These are phyloP conservation scores for Ceratocystis albifundus DNA, from an alignment of 2,329 filamentous ascomycete species.

Conservation along the genomic window DNA sequence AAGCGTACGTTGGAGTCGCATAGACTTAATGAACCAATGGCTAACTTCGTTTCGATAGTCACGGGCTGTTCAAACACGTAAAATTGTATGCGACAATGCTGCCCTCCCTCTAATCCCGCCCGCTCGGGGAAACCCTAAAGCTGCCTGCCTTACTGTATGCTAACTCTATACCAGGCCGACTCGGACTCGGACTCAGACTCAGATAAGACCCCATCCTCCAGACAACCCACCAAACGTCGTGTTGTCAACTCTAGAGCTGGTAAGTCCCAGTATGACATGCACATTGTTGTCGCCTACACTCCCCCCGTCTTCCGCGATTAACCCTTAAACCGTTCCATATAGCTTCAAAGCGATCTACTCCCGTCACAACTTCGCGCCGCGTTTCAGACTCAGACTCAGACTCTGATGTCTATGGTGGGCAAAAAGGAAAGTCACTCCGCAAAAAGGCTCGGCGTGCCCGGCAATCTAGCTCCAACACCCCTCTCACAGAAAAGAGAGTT, in stretches of 20 bases:
- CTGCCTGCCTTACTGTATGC: background rate
- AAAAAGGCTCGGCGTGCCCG: conserved; percentile 70
- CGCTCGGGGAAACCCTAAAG: background rate
- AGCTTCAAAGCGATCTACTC: conserved; percentile 53
- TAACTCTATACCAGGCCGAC: conserved; percentile 34
- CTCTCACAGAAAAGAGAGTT: conserved; percentile 75
- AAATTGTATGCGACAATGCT: conserved; percentile 35
- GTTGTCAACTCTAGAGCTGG: conserved; percentile 52
- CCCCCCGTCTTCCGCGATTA: conserved; percentile 23
- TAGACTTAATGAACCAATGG: background rate
- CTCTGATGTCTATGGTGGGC: conserved; percentile 69
- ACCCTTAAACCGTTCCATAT: conserved; percentile 14
- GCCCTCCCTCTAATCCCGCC: background rate
- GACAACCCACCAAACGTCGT: conserved; percentile 58
- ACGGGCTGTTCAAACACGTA: conserved; percentile 46
- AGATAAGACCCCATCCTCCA: conserved; percentile 47
- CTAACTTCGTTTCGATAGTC: conserved; percentile 33
- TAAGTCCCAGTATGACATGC: conserved; percentile 33
- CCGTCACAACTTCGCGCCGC: conserved; percentile 33
- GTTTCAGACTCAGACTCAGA: conserved; percentile 55
- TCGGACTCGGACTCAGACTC: conserved; percentile 48
- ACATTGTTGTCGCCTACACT: background rate
- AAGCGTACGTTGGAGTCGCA: conserved; percentile 55
- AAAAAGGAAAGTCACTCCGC: conserved; percentile 53
- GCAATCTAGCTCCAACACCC: conserved; percentile 54